Percentiles rank a stretch among this genome's conserved stretches.
Evolutionary conservation across 192 early-diverging fungal species (phyloP).

Genomic region (Gonapodya sp.): DNA sequence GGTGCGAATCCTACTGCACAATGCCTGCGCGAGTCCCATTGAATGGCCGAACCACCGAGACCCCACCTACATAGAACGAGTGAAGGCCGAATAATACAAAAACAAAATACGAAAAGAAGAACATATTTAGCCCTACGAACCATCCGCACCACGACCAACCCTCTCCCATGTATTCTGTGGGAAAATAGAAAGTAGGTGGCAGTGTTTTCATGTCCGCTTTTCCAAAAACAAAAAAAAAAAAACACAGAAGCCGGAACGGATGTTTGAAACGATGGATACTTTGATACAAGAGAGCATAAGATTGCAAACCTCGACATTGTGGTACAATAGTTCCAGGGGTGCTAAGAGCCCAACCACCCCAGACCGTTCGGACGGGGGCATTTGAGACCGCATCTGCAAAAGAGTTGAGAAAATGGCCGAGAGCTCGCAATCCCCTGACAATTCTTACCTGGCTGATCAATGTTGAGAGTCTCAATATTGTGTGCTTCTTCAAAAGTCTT

Average conservation of each 20-base stretch:
- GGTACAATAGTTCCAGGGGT: background rate
- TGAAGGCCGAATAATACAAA: background rate
- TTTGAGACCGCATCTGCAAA: background rate
- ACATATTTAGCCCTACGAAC: background rate
- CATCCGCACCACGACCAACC: conserved; percentile 10
- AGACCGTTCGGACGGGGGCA: background rate
- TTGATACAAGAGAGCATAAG: background rate
- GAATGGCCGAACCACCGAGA: background rate
- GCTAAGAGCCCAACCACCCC: background rate
- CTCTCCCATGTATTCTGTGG: background rate
- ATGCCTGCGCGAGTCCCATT: background rate
- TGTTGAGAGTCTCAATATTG: background rate
- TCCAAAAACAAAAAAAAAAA: background rate
- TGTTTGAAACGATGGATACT: background rate
- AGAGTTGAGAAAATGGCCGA: background rate
- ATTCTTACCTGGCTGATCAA: background rate
- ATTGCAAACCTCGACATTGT: background rate
- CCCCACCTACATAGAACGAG: background rate
- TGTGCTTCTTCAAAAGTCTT: background rate
- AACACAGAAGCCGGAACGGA: background rate
- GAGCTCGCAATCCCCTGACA: background rate
- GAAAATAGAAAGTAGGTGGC: background rate
- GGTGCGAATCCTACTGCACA: background rate
- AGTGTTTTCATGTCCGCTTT: background rate
- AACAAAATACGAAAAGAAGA: background rate